These are phyloP conservation scores for Penicillium sp. DNA, from an alignment of 2,329 filamentous ascomycete genomes.

Conservation along the genomic window DNA sequence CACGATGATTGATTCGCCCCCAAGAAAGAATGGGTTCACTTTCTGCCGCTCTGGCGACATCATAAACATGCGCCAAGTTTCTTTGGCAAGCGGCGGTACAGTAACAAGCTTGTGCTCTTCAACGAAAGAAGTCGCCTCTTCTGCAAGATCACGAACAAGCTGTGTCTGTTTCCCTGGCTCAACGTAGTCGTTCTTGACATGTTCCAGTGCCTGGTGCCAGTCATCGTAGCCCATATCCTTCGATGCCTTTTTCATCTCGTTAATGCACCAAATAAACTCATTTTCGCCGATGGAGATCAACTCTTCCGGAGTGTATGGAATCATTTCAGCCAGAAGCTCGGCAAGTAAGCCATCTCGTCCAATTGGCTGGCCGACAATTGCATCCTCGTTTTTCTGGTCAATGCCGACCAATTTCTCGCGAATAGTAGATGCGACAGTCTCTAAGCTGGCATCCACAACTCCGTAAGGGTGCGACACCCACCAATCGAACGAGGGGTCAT, in stretches of 20 bases:
- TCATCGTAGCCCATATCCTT: constrained; percentile 49
- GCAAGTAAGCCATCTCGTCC: constrained; percentile 53
- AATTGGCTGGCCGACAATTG: constrained; percentile 60
- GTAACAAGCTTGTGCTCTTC: constrained; percentile 57
- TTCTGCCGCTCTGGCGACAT: constrained; percentile 56
- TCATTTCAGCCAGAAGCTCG: constrained; percentile 58
- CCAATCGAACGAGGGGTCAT: constrained; percentile 60
- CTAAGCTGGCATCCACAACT: constrained; percentile 32
- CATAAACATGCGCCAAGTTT: constrained; percentile 59
- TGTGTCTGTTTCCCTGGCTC: constrained; percentile 55
- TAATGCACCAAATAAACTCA: constrained; percentile 56
- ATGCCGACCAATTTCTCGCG: constrained; percentile 49
- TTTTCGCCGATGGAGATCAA: constrained; percentile 43
- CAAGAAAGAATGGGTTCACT: constrained; percentile 61
- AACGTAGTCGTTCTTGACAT: constrained; percentile 58
- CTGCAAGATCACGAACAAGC: constrained; percentile 53
- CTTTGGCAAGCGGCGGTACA: constrained; percentile 54
- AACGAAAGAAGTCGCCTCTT: constrained; percentile 56
- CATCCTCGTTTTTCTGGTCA: constrained; percentile 44
- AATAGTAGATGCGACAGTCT: constrained; percentile 40
- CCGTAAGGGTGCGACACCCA: constrained; percentile 53
- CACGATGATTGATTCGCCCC: constrained; percentile 55
- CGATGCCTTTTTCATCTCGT: constrained; percentile 56
- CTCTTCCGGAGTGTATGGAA: constrained; percentile 60
- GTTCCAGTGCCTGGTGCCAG: constrained; percentile 57